Conservation (phyloP, 768 basidiomycete species). For the Collybia mongolica region DNA sequence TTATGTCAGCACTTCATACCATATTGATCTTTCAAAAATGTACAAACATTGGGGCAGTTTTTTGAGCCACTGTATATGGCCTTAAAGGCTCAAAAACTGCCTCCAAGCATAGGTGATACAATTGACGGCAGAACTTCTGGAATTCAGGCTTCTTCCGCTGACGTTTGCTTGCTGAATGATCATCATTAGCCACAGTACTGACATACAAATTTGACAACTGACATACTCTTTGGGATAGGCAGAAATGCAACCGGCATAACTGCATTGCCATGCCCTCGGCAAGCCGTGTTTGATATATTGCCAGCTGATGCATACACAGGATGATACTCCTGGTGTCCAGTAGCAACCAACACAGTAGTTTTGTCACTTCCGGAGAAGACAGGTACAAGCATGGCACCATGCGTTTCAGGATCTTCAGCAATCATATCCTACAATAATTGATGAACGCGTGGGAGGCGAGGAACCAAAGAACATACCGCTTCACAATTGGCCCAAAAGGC, state of each 20-base stretch:
- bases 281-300: slow-evolving; percentile 23
- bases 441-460: slow-evolving; percentile 7
- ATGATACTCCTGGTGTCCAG: slow-evolving; percentile 37
- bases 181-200: not conserved
- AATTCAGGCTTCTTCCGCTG: slow-evolving; percentile 13
- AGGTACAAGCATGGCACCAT: slow-evolving; percentile 29
- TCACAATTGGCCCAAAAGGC: slow-evolving; percentile 32
- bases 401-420: slow-evolving; percentile 16
- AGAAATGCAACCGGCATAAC: slow-evolving; percentile 29
- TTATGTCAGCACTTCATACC: too few species aligned
- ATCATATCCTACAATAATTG: slow-evolving; percentile 23
- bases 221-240: slow-evolving; percentile 33
- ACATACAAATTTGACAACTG: slow-evolving; percentile 10
- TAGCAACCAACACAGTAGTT: slow-evolving; percentile 39
- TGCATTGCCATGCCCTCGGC: slow-evolving; percentile 23
- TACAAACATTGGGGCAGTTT: too few species aligned
- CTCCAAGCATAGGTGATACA: slow-evolving; percentile 12
- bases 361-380: slow-evolving; percentile 38
- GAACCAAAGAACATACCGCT: slow-evolving; percentile 24
- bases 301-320: slow-evolving; percentile 31
- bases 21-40: too few species aligned
- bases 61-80: too few species aligned
- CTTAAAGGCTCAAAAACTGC: slow-evolving; percentile 2
- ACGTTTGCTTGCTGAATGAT: slow-evolving; percentile 7
- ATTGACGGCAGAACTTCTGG: slow-evolving; percentile 19